Conservation (phyloP, 805 yeast genomes). For the Saturnispora diversa region DNA sequence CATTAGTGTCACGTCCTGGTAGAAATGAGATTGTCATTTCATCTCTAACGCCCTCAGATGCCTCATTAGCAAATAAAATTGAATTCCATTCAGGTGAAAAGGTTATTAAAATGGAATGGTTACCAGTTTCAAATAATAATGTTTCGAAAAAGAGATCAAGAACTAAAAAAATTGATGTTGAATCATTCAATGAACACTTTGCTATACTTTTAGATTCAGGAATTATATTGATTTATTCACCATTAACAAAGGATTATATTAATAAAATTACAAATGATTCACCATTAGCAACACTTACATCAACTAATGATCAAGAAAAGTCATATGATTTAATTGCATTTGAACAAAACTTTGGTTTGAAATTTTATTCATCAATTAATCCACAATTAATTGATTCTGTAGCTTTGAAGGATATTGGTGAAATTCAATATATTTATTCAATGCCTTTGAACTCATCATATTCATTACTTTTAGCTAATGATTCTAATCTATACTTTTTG, state of each 20-base stretch:
- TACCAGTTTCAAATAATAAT: constrained; percentile 10
- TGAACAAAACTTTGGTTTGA: constrained; percentile 23
- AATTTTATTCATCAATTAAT: constrained; percentile 22
- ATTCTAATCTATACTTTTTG: constrained; percentile 8
- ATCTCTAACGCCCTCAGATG: constrained; percentile 18
- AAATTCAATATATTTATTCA: constrained; percentile 4
- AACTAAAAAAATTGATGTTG: constrained; percentile 1
- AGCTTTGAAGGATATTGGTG: constrained; percentile 17
- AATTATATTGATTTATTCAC: constrained; percentile 38
- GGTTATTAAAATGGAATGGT: constrained; percentile 34
- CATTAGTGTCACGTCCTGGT: constrained; percentile 35
- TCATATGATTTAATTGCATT: constrained; percentile 24
- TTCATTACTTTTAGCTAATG: constrained; percentile 11
- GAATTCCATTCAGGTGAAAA: constrained; percentile 37
- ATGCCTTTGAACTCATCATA: background rate
- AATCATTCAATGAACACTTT: constrained; percentile 13
- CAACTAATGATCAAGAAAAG: background rate
- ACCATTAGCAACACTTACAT: constrained; percentile 24
- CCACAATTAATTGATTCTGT: constrained; percentile 17
- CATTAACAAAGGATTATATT: constrained; percentile 33
- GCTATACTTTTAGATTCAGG: constrained; percentile 27
- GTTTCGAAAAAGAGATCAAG: constrained; percentile 14
- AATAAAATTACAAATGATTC: constrained; percentile 31
- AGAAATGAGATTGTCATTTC: constrained; percentile 41
- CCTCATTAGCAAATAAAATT: constrained; percentile 23